Base-by-base conservation (phyloP, 805 yeast species). In the Wickerhamiella domercqiae region DNA sequence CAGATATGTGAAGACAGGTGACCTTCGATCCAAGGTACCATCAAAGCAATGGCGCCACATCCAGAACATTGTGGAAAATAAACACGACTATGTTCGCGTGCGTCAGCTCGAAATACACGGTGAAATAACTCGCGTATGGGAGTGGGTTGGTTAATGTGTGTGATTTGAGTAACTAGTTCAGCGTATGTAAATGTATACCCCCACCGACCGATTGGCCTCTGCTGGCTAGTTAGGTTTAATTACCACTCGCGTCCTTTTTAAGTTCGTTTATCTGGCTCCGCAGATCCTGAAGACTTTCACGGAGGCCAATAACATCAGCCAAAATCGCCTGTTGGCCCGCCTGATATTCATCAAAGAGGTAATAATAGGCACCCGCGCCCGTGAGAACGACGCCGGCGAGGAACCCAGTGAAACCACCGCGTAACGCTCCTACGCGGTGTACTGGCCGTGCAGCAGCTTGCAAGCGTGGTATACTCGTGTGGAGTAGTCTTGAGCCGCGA, bases 81-180 rank as follows among this genome's bases (percentile, higher is more conserved):
- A 80, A 53, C 61, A 78, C 17, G 77, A 76, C 49, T n/a, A n/a
- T n/a, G 71, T 84, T 9, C 68, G 74, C 40, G 62, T 67, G 14
- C 65, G 71, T 28, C 66, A 76, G 39, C 58, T 71, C 39, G 96
- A 84, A 53, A 66, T 75, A 21, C 79, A 78, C 50, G 95, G 96
- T 14, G 95, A 84, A 47, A 79, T 84, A 42, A 72, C 79, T 67
- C 73, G 74, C 51, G 81, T 81, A 25, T 80, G 93, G 82, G 83
- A 82, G 52, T 84, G 94, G 94, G 66, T 75, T 26, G 72, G 75
- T 7, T 44, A 24, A 22, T 18, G 14, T 19, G 20, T 20, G 9
- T 24, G 20, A 16, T 22, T 29, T n/a, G n/a, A n/a, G n/a, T n/a
- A n/a, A n/a, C n/a, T n/a, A n/a, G n/a, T n/a, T n/a, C n/a, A n/a